These are phyloP conservation scores for Hymenoscyphus albidus DNA, from an alignment of 2,329 filamentous ascomycete genomes.

Conservation along the genomic window DNA sequence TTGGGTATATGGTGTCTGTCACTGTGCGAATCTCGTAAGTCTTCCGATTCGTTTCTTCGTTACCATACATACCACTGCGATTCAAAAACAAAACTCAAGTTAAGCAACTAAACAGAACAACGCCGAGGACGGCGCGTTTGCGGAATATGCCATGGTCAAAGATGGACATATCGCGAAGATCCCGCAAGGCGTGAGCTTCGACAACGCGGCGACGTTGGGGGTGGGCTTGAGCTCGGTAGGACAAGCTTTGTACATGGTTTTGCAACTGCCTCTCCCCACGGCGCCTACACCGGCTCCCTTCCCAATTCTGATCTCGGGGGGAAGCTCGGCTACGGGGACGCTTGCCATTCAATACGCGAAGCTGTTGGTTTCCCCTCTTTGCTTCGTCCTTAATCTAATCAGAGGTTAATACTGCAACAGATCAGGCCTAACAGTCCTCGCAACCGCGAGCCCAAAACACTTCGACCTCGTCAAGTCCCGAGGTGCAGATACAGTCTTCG, in stretches of 20 bases:
- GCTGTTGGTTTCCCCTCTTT: not conserved
- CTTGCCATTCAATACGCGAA: slow-evolving; percentile 2
- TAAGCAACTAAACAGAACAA: too few relatives aligned
- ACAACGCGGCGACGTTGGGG: too few relatives aligned
- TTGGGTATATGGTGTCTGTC: not conserved
- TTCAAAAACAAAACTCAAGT: too few relatives aligned
- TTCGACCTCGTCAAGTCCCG: not conserved
- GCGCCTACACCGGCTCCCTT: not conserved
- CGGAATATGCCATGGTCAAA: too few relatives aligned
- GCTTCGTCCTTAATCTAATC: not conserved
- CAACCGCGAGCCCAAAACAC: not conserved
- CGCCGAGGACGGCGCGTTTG: too few relatives aligned
- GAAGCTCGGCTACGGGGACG: not conserved
- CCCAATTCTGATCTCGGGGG: not conserved
- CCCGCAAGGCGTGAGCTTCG: too few relatives aligned
- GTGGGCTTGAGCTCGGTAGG: too few relatives aligned
- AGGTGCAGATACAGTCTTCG: not conserved
- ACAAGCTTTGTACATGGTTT: too few relatives aligned
- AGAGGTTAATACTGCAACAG: not conserved
- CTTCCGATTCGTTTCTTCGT: too few relatives aligned
- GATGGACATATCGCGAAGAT: too few relatives aligned
- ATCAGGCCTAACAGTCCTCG: not conserved
- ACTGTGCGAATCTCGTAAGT: not conserved
- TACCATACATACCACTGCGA: too few relatives aligned
- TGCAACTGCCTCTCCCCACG: too few relatives aligned